phyloP scores from a whole-genome alignment of 768 basidiomycete species.

The Baorangia bicolor region DNA sequence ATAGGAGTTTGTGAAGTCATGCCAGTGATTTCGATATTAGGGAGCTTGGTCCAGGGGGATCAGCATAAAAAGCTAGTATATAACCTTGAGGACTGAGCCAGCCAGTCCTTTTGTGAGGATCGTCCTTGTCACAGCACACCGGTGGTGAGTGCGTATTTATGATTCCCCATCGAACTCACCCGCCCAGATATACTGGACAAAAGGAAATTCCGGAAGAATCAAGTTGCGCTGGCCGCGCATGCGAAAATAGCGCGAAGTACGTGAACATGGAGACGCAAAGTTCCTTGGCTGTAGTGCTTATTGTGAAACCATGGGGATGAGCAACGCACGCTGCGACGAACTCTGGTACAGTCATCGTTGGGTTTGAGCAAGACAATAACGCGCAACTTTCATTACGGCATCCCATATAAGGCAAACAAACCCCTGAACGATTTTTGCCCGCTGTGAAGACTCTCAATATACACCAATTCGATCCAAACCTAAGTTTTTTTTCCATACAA shows the following conservation, averaged over 20 bases:
- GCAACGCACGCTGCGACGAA: constrained; percentile 4
- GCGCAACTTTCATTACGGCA: constrained; percentile 2
- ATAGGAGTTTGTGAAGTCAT: constrained; percentile 30
- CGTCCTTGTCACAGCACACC: constrained; percentile 8
- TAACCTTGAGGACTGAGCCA: constrained; percentile 27
- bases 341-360: not conserved
- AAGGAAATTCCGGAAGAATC: constrained; percentile 11
- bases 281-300: constrained; percentile 16
- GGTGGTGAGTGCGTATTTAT: constrained; percentile 23
- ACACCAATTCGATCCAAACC: not conserved
- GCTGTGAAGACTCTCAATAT: not conserved
- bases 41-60: constrained; percentile 15
- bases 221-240: not conserved
- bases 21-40: constrained; percentile 18
- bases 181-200: constrained; percentile 18
- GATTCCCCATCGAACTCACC: constrained; percentile 1
- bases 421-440: constrained; percentile 15
- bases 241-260: constrained; percentile 10
- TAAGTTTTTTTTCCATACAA: too few relatives aligned
- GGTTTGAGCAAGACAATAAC: constrained; percentile 27
- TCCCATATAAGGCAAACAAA: constrained; percentile 4
- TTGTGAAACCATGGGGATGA: constrained; percentile 33
- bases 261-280: constrained; percentile 21
- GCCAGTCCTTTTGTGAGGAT: constrained; percentile 26
- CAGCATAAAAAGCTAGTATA: constrained; percentile 19